Percentiles rank a stretch among this genome's conserved stretches.
Evolutionary conservation across 768 basidiomycete genomes (phyloP).

Genomic region (Lactarius sanguifluus): DNA sequence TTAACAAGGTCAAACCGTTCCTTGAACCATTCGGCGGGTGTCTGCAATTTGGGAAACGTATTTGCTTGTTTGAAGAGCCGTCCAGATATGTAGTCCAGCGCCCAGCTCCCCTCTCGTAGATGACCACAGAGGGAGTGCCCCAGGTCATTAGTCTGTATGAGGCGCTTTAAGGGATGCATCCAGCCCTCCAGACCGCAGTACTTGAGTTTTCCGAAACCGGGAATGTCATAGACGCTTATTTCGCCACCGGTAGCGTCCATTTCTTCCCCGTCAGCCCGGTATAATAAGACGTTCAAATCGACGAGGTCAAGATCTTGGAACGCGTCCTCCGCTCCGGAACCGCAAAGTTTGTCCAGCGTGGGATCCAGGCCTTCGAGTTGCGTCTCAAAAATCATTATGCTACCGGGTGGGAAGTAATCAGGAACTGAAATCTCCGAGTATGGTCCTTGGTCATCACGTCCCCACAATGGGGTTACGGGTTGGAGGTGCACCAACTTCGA

Average conservation of each 20-base stretch:
- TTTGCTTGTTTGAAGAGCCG: constrained; percentile 66
- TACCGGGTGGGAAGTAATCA: constrained; percentile 91
- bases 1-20: constrained; percentile 86
- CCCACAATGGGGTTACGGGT: constrained; percentile 56
- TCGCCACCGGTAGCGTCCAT: constrained; percentile 80
- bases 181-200: constrained; percentile 98
- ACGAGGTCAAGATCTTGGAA: constrained; percentile 75
- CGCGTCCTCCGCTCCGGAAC: constrained; percentile 66
- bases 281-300: constrained; percentile 85
- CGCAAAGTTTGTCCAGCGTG: constrained; percentile 71
- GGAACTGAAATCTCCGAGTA: constrained; percentile 83
- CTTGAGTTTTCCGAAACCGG: constrained; percentile 67
- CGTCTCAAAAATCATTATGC: constrained; percentile 90
- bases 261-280: constrained; percentile 90
- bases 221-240: constrained; percentile 81
- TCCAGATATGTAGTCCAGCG: constrained; percentile 79
- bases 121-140: constrained; percentile 91
- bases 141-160: constrained; percentile 90
- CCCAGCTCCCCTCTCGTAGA: constrained; percentile 86
- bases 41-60: constrained; percentile 59
- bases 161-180: constrained; percentile 84
- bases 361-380: constrained; percentile 72
- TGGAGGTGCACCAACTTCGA: constrained; percentile 64
- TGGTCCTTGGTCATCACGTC: constrained; percentile 63
- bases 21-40: constrained; percentile 81